A percentile compares a stretch with the other conserved stretches of the same genome.
phyloP scores from a whole-genome alignment of 2,329 filamentous ascomycete genomes.

The Colletotrichum gigasporum region DNA sequence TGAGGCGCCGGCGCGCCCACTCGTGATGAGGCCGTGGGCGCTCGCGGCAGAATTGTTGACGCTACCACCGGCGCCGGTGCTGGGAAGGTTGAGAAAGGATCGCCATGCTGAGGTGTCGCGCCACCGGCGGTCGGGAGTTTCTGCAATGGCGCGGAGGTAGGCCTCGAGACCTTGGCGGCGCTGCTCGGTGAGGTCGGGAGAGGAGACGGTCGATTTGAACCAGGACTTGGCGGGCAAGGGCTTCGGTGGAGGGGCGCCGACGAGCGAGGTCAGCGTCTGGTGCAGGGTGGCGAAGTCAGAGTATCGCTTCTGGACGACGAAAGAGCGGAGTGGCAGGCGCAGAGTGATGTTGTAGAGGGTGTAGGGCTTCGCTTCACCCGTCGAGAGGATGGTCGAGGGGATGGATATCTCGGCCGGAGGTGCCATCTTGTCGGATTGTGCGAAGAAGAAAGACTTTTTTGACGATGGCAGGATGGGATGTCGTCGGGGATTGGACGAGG shows the following conservation, averaged over 20 bases:
- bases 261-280: constrained; percentile 65
- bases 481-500: constrained; percentile 13
- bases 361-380: constrained; percentile 70
- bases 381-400: constrained; percentile 68
- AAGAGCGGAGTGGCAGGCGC: constrained; percentile 78
- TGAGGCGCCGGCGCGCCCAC: constrained; percentile 38
- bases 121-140: constrained; percentile 79
- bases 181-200: constrained; percentile 74
- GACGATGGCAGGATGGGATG: background rate
- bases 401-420: constrained; percentile 75
- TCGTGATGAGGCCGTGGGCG: constrained; percentile 53
- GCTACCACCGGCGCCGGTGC: constrained; percentile 46
- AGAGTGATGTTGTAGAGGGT: constrained; percentile 84
- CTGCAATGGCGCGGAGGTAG: constrained; percentile 78
- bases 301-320: constrained; percentile 83
- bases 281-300: constrained; percentile 80
- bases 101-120: constrained; percentile 78
- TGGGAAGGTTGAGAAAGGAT: constrained; percentile 76
- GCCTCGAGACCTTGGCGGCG: constrained; percentile 74
- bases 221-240: constrained; percentile 79
- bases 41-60: constrained; percentile 58
- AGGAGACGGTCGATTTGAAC: constrained; percentile 78
- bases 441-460: background rate
- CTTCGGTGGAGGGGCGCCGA: constrained; percentile 71
- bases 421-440: constrained; percentile 55